Evolutionary conservation across 495 filamentous ascomycete genomes (phyloP).

Genomic region (Penicillium goetzii): DNA sequence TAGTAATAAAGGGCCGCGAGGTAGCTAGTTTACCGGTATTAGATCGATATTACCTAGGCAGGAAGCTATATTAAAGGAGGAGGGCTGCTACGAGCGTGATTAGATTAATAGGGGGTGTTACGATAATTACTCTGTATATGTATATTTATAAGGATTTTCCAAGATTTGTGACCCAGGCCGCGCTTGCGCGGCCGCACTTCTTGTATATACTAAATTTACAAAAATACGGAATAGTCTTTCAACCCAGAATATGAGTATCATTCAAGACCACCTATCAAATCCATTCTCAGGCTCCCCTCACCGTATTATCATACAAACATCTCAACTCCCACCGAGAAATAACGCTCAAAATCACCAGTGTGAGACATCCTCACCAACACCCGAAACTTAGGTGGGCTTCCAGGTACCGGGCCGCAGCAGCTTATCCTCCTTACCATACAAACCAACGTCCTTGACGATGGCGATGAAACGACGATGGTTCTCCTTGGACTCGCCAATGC

Average conservation of each 20-base stretch:
- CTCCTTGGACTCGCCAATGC: conserved; percentile 56
- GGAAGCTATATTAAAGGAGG: too few species aligned
- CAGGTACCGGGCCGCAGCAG: conserved; percentile 45
- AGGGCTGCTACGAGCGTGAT: too few species aligned
- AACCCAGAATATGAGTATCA: not conserved
- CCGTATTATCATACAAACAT: not conserved
- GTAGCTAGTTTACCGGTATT: too few species aligned
- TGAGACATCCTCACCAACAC: not conserved
- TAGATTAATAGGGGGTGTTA: too few species aligned
- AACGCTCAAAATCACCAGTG: not conserved
- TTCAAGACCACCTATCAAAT: not conserved
- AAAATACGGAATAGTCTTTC: not conserved
- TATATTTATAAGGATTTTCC: too few species aligned
- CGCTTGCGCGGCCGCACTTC: too few species aligned
- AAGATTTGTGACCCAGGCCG: too few species aligned
- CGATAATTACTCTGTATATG: too few species aligned
- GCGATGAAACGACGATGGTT: conserved; percentile 50
- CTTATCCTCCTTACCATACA: conserved; percentile 51
- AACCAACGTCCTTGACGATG: conserved; percentile 52
- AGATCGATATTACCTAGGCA: too few species aligned
- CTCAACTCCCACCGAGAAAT: not conserved
- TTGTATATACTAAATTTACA: not conserved
- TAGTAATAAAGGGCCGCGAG: too few species aligned
- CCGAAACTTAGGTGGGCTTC: conserved; percentile 34
- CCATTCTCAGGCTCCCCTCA: not conserved